These are phyloP conservation scores for Fraxinus ornus DNA, from an alignment of 305 asterid species.

Conservation along the genomic window DNA sequence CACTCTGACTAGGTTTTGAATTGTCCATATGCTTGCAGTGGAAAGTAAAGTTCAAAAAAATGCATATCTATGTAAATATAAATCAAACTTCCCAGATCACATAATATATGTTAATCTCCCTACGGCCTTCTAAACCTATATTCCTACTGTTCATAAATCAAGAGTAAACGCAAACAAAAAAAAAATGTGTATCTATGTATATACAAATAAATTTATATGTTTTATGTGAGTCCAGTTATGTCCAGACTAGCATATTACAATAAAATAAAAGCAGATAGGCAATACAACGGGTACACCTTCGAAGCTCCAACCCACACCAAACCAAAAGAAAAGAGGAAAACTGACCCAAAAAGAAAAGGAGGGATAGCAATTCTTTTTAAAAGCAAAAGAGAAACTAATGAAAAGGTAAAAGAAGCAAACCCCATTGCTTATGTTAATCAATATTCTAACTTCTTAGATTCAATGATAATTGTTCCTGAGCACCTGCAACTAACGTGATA, in stretches of 20 bases:
- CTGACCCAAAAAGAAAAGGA: background rate
- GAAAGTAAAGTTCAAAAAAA: background rate
- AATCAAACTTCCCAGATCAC: background rate
- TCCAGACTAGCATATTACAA: too few species aligned
- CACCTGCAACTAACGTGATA: slow-evolving; percentile 11
- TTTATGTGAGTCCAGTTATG: too few species aligned
- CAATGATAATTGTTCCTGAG: slow-evolving; percentile 4
- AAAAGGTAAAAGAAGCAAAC: background rate
- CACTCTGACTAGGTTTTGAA: background rate
- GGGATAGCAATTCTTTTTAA: background rate
- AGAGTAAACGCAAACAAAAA: background rate
- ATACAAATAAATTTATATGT: too few species aligned
- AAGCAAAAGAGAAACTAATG: background rate
- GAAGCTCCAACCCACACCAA: background rate
- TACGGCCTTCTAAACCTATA: background rate
- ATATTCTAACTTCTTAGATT: slow-evolving; percentile 3
- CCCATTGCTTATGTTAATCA: background rate
- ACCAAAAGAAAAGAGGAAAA: background rate
- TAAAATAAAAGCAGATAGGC: background rate
- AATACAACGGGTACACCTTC: background rate
- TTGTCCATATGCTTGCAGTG: background rate
- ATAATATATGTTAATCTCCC: background rate
- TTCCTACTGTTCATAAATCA: background rate
- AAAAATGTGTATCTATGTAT: background rate
- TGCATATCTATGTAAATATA: background rate